phyloP scores from a whole-genome alignment of 2,329 filamentous ascomycete species.

The Penicillium sp. region DNA sequence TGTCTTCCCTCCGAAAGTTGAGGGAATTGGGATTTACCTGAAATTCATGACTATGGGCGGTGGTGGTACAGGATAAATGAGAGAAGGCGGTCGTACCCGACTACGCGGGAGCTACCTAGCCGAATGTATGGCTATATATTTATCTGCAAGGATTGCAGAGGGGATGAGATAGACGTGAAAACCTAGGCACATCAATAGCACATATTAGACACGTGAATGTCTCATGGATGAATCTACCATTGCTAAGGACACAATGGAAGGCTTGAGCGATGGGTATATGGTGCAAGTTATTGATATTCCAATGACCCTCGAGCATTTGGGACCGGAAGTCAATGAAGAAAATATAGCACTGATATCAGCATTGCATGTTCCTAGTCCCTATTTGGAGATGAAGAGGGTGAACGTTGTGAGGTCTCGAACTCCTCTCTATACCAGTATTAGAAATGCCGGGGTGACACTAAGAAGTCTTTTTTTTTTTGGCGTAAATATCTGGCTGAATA shows the following conservation, averaged over 20 bases:
- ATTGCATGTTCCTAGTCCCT: background rate
- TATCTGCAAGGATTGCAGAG: no score
- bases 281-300: background rate
- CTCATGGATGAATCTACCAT: background rate
- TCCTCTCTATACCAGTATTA: background rate
- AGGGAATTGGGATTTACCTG: background rate
- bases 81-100: background rate
- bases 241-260: background rate
- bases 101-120: background rate
- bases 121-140: background rate
- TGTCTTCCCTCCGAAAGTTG: background rate
- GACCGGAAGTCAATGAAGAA: background rate
- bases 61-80: background rate
- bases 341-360: background rate
- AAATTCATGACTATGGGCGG: background rate
- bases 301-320: background rate
- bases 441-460: background rate
- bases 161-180: background rate
- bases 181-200: background rate
- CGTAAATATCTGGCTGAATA: no score
- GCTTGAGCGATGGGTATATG: background rate
- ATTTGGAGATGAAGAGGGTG: background rate
- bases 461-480: background rate
- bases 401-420: background rate
- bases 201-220: background rate